Percentiles rank a stretch among this genome's conserved stretches.
These are phyloP conservation scores for Auriscalpium orientale DNA, from an alignment of 768 basidiomycete species.

Conservation along the genomic window DNA sequence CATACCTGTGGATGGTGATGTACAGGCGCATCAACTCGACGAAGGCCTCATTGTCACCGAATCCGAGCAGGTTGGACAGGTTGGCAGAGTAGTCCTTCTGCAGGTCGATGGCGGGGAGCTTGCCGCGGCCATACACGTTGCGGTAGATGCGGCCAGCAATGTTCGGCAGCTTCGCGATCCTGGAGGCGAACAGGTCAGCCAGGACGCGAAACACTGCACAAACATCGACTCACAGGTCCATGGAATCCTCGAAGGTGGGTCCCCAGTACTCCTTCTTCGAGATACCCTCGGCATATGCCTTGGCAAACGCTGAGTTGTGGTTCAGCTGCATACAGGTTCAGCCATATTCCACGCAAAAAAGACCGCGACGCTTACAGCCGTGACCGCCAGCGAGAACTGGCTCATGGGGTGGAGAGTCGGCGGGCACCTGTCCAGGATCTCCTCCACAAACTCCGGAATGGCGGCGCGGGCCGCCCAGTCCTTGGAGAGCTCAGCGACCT, in stretches of 20 bases:
- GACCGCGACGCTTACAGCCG: constrained; percentile 47
- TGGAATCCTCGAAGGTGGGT: constrained; percentile 82
- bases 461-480: constrained; percentile 94
- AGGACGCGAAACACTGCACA: neutral
- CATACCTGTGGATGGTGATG: constrained; percentile 88
- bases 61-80: constrained; percentile 84
- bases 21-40: constrained; percentile 94
- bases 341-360: neutral
- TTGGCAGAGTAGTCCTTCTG: constrained; percentile 87
- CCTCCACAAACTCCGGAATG: constrained; percentile 93
- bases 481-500: constrained; percentile 76
- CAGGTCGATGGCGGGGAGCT: constrained; percentile 77
- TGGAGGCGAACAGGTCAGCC: constrained; percentile 18
- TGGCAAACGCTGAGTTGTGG: constrained; percentile 95
- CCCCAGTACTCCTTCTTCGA: constrained; percentile 98
- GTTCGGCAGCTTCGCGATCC: constrained; percentile 94
- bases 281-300: constrained; percentile 87
- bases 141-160: constrained; percentile 91
- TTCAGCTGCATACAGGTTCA: constrained; percentile 46
- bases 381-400: constrained; percentile 94
- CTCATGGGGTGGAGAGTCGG: constrained; percentile 97
- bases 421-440: constrained; percentile 88
- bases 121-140: constrained; percentile 83
- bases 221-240: constrained; percentile 60
- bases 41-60: constrained; percentile 79